Percentiles rank a stretch among this genome's conserved stretches.
Conservation (phyloP, 2,329 filamentous ascomycete genomes). For the Leptodontidium sp. region DNA sequence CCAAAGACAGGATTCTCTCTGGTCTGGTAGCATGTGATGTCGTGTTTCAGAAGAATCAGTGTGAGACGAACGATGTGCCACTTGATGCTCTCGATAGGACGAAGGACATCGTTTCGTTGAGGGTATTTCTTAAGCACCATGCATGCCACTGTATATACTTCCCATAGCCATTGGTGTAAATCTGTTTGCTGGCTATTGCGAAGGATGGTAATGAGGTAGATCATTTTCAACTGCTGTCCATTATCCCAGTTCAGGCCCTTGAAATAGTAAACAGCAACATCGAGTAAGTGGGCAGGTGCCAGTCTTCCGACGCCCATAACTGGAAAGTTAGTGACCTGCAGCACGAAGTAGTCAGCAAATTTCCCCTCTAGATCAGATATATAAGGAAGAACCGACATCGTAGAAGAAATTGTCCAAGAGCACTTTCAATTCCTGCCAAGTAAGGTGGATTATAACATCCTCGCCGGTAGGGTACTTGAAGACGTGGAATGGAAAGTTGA, state of each 20-base stretch:
- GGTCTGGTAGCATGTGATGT: neutral
- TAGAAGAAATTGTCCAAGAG: neutral
- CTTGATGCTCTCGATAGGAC: neutral
- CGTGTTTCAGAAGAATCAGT: neutral
- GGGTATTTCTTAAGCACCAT: neutral
- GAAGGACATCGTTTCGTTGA: neutral
- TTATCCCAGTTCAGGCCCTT: constrained; percentile 1
- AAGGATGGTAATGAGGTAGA: constrained; percentile 10
- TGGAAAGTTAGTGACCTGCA: neutral
- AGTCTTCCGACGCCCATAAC: neutral
- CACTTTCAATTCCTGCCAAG: neutral
- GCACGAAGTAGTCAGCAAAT: neutral
- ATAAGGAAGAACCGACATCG: constrained; percentile 2
- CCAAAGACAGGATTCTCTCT: constrained; percentile 2
- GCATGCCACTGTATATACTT: neutral
- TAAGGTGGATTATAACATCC: neutral
- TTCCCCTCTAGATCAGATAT: neutral
- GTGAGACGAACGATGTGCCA: neutral
- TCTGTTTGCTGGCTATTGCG: neutral
- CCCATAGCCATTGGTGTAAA: constrained; percentile 13
- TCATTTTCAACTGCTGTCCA: neutral
- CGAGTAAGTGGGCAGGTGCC: neutral
- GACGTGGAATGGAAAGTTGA: neutral
- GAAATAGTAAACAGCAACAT: neutral
- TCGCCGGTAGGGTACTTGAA: constrained; percentile 3